Percentiles rank a stretch among this genome's conserved stretches.
Conservation (phyloP, 768 basidiomycete species). For the Naganishia vaughanmartiniae region DNA sequence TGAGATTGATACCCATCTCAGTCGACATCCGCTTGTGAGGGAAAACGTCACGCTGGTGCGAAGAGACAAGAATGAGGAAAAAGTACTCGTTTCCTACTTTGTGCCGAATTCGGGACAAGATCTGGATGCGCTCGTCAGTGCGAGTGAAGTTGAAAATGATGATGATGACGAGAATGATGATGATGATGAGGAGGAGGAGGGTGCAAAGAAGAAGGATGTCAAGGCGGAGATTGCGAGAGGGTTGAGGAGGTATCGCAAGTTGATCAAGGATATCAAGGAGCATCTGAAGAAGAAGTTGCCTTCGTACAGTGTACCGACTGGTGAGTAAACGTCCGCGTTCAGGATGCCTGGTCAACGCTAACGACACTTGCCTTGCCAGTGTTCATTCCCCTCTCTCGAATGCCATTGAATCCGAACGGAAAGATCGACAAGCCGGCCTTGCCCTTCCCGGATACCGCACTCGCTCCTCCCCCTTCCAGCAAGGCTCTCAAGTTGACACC, state of each 20-base stretch:
- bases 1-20: slow-evolving; percentile 94
- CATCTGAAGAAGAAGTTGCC: slow-evolving; percentile 96
- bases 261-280: slow-evolving; percentile 91
- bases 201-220: slow-evolving; percentile 58
- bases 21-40: slow-evolving; percentile 85
- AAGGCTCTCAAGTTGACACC: slow-evolving; percentile 58
- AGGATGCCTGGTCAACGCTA: neutral
- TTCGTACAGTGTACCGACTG: slow-evolving; percentile 83
- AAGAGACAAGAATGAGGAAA: slow-evolving; percentile 98
- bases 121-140: slow-evolving; percentile 64
- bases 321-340: slow-evolving; percentile 57
- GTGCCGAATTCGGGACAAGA: slow-evolving; percentile 72
- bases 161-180: slow-evolving; percentile 38
- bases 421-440: slow-evolving; percentile 98
- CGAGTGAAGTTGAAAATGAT: slow-evolving; percentile 54
- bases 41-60: slow-evolving; percentile 97
- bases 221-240: slow-evolving; percentile 67
- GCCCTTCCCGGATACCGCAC: slow-evolving; percentile 95
- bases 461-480: slow-evolving; percentile 56
- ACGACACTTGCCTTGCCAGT: slow-evolving; percentile 56
- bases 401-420: slow-evolving; percentile 98
- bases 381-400: slow-evolving; percentile 86
- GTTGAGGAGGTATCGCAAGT: slow-evolving; percentile 75
- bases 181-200: slow-evolving; percentile 56
- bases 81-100: slow-evolving; percentile 95